phyloP scores from a whole-genome alignment of 495 filamentous ascomycete genomes.

The Melanomma pulvis-pyrius region DNA sequence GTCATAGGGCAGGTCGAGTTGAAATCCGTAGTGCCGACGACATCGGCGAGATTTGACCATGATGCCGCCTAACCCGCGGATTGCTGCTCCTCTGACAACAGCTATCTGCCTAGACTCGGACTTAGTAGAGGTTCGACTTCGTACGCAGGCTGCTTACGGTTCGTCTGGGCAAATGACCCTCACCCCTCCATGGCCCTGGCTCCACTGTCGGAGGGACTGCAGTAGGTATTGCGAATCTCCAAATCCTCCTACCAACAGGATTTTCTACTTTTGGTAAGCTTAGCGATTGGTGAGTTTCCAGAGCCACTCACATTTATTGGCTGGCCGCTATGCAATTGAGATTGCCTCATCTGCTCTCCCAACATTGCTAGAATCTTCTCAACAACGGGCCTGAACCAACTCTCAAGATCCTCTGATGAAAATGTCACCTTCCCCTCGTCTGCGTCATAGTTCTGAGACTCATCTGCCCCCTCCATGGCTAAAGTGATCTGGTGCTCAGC shows the following conservation, averaged over 20 bases:
- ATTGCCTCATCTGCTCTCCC: constrained; percentile 28
- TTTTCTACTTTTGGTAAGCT: constrained; percentile 26
- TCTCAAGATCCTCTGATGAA: constrained; percentile 32
- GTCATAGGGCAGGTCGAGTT: constrained; percentile 10
- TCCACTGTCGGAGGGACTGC: constrained; percentile 36
- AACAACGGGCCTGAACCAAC: constrained; percentile 42
- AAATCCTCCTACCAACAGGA: constrained; percentile 46
- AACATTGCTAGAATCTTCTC: constrained; percentile 36
- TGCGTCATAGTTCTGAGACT: neutral
- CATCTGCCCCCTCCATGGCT: constrained; percentile 1
- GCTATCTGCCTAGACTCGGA: constrained; percentile 36
- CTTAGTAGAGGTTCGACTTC: neutral
- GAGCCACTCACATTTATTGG: constrained; percentile 19
- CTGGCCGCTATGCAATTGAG: constrained; percentile 7
- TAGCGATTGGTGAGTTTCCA: neutral
- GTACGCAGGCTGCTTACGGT: constrained; percentile 4
- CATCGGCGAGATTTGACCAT: constrained; percentile 9
- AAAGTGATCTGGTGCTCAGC: neutral
- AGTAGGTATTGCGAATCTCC: constrained; percentile 40
- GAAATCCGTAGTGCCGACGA: constrained; percentile 40
- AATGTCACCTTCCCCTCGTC: constrained; percentile 13
- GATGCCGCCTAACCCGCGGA: constrained; percentile 36
- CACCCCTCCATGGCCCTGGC: constrained; percentile 1
- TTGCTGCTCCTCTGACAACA: constrained; percentile 39
- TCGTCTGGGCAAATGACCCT: constrained; percentile 15